These are phyloP conservation scores for Aspergillus brasiliensis DNA, from an alignment of 2,329 filamentous ascomycete species.

Conservation along the genomic window DNA sequence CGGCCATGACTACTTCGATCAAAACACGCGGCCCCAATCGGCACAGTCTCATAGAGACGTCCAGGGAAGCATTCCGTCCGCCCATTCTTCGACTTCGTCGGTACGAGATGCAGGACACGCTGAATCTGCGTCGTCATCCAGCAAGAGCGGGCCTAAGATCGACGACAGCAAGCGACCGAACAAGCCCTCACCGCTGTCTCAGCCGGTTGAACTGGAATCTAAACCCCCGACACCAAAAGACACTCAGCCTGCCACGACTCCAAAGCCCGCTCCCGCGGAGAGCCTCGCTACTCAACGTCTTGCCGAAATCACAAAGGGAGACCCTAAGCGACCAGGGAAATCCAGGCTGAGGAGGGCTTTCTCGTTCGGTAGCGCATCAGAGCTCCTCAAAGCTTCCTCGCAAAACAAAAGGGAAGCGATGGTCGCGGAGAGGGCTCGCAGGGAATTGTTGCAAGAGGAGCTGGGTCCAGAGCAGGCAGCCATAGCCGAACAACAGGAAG, in stretches of 20 bases:
- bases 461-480: conserved; percentile 86
- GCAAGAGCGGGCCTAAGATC: conserved; percentile 53
- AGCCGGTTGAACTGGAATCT: conserved; percentile 59
- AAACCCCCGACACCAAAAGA: conserved; percentile 21
- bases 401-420: conserved; percentile 57
- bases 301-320: conserved; percentile 82
- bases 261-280: conserved; percentile 36
- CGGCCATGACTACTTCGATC: conserved; percentile 39
- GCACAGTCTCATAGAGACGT: conserved; percentile 57
- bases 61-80: conserved; percentile 62
- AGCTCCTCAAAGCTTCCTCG: conserved; percentile 75
- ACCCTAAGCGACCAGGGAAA: conserved; percentile 77
- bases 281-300: conserved; percentile 83
- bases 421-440: conserved; percentile 62
- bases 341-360: conserved; percentile 85
- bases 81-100: conserved; percentile 61
- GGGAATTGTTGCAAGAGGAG: conserved; percentile 65
- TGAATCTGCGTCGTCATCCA: conserved; percentile 24
- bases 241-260: conserved; percentile 24
- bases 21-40: conserved; percentile 35
- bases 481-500: conserved; percentile 91
- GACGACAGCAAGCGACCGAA: conserved; percentile 67
- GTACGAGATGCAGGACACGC: conserved; percentile 37
- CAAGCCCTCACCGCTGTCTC: conserved; percentile 74
- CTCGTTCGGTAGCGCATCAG: conserved; percentile 93